A percentile compares a stretch with the other conserved stretches of the same genome.
Conservation (phyloP, 2,329 filamentous ascomycete species). For the Fusarium mangiferae region DNA sequence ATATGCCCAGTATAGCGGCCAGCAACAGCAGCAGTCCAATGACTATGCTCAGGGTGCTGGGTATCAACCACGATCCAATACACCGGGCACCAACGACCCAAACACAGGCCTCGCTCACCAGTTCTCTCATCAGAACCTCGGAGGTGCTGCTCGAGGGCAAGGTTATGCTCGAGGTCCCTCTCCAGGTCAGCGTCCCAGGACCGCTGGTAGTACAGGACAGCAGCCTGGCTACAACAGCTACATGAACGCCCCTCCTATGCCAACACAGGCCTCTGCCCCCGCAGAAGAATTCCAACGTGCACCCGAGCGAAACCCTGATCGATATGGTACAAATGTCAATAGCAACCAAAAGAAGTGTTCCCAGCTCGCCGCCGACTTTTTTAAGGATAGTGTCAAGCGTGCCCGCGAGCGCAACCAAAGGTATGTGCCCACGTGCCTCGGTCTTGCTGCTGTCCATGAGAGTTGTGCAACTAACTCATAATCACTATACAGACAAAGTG, state of each 20-base stretch:
- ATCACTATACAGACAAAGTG: conserved; percentile 75
- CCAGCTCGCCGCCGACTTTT: conserved; percentile 85
- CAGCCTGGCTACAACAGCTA: conserved; percentile 73
- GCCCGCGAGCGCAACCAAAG: conserved; percentile 94
- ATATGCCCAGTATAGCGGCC: conserved; percentile 57
- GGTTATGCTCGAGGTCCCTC: conserved; percentile 77
- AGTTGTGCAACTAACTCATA: conserved; percentile 15
- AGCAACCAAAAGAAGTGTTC: conserved; percentile 78
- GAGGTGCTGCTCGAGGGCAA: conserved; percentile 74
- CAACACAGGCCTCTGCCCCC: conserved; percentile 66
- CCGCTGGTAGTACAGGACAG: conserved; percentile 76
- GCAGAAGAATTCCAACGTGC: conserved; percentile 80
- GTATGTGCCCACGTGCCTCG: conserved; percentile 60
- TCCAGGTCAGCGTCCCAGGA: conserved; percentile 81
- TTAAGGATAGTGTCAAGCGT: conserved; percentile 97
- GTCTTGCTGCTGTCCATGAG: neutral
- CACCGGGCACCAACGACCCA: conserved; percentile 77
- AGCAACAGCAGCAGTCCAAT: conserved; percentile 52
- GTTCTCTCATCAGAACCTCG: conserved; percentile 95
- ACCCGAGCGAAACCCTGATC: conserved; percentile 88
- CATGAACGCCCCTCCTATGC: conserved; percentile 72
- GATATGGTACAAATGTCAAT: conserved; percentile 71
- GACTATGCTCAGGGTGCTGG: conserved; percentile 62
- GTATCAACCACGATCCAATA: conserved; percentile 65
- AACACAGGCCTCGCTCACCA: conserved; percentile 94